These are phyloP conservation scores for Mycena polygramma DNA, from an alignment of 768 basidiomycete species.

Conservation along the genomic window DNA sequence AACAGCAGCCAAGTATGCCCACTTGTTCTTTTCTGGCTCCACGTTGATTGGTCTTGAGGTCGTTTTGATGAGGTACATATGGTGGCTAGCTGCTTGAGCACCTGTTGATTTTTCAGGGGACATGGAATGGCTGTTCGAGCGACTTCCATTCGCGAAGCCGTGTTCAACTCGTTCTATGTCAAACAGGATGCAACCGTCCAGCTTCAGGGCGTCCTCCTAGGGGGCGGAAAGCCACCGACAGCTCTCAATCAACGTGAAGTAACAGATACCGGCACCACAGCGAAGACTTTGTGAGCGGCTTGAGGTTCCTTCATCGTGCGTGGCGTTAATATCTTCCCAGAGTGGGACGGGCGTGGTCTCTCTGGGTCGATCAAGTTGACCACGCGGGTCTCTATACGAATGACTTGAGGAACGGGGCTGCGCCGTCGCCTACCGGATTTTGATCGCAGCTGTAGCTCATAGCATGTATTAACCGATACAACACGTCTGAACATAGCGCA, in stretches of 20 bases:
- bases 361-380: constrained; percentile 35
- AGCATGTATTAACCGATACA: too few species aligned
- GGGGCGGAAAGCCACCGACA: constrained; percentile 26
- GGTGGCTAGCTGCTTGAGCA: too few species aligned
- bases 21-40: neutral
- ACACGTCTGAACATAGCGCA: too few species aligned
- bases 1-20: constrained; percentile 24
- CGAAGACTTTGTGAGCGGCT: constrained; percentile 27
- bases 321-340: neutral
- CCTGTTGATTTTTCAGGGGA: constrained; percentile 14
- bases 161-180: constrained; percentile 39
- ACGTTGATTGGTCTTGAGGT: neutral
- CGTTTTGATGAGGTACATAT: constrained; percentile 38
- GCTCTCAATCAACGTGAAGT: constrained; percentile 35
- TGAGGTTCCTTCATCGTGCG: neutral
- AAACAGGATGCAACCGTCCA: constrained; percentile 39
- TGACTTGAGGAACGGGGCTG: constrained; percentile 24
- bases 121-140: constrained; percentile 42
- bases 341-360: constrained; percentile 25
- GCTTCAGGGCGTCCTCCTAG: constrained; percentile 34
- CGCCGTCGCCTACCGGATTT: constrained; percentile 23
- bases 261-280: constrained; percentile 31
- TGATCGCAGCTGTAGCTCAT: neutral
- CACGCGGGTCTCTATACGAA: constrained; percentile 27
- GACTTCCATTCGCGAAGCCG: constrained; percentile 36